A percentile compares a stretch with the other conserved stretches of the same genome.
Evolutionary conservation across 1,284 basidiomycete genomes (phyloP).

Genomic region (Trichosporon asahii): DNA sequence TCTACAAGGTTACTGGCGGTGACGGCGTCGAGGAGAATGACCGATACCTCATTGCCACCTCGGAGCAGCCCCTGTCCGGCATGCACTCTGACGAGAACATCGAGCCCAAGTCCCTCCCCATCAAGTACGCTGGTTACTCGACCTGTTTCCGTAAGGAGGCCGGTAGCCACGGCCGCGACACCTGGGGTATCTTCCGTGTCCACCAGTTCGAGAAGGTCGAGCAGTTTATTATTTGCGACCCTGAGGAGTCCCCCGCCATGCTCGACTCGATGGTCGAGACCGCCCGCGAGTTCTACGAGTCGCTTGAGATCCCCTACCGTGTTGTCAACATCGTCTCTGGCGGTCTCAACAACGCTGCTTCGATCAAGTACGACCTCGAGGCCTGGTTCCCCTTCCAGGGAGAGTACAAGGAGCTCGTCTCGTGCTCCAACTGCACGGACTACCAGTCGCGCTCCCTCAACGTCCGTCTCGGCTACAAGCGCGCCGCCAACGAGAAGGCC

Average conservation of each 20-base stretch:
- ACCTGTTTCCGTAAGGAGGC: conserved; percentile 99
- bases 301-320: conserved; percentile 83
- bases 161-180: conserved; percentile 92
- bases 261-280: conserved; percentile 86
- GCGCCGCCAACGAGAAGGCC: conserved; percentile 79
- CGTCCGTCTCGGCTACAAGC: conserved; percentile 82
- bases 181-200: conserved; percentile 99
- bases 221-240: conserved; percentile 92
- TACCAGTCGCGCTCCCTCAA: conserved; percentile 88
- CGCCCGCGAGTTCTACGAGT: conserved; percentile 94
- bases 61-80: conserved; percentile 96
- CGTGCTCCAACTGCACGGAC: conserved; percentile 89
- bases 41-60: conserved; percentile 98
- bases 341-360: conserved; percentile 91
- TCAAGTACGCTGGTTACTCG: conserved; percentile 65
- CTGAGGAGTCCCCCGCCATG: conserved; percentile 89
- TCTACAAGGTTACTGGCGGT: conserved; percentile 79
- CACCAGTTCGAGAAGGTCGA: conserved; percentile 99
- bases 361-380: conserved; percentile 96
- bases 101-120: conserved; percentile 84
- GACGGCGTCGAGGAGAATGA: conserved; percentile 75
- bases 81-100: conserved; percentile 97
- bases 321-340: conserved; percentile 96
- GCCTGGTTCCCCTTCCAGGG: conserved; percentile 99
- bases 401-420: conserved; percentile 90